Evolutionary conservation across 2,329 filamentous ascomycete genomes (phyloP), one percentile per base, ranked within the genome.

Genomic region (Dothideomycetidae sp.): DNA sequence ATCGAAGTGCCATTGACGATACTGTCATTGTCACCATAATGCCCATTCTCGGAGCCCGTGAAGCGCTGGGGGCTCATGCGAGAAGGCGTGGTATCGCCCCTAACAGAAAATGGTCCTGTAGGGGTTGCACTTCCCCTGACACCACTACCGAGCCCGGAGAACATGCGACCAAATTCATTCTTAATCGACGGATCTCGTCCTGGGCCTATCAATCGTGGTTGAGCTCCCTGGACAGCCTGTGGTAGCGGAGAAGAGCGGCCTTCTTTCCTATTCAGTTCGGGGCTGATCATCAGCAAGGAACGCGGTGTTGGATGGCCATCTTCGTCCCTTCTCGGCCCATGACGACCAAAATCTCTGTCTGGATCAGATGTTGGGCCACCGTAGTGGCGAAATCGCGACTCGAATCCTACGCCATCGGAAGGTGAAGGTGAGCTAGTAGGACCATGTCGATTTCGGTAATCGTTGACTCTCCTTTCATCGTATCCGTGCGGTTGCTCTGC

Each of bases 91-190:
- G 67, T 62, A 9, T 61, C 62, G 11, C 66, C 65, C 45, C 66
- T 68, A n/a, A 57, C 62, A 23, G 62, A 59, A 21, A 64, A 59
- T 10, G 59, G 58, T 30, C 53, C 50, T 21, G 61, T 61, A 13
- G 66, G 56, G n/a, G 56, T 66, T 17, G 61, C 60, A 44, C 66
- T 67, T 18, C 73, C 72, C 9, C 36, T 30, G 12, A 78, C 65
- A 23, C 76, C 76, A 54, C 73, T 77, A 11, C 76, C 86, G 47
- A 96, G 84, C n/a, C 88, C 88, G 12, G 83, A 84, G 59, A 93
- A 94, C 69, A 94, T 93, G 44, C 84, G 78, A 17, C 86, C 86
- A 54, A 94, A 86, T 55, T 94, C 88, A 53, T 78, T 92, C 66
- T 94, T 93, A 52, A 94, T 93, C 30, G 81, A 81, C 9, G 84